Evolutionary conservation across 805 yeast genomes (phyloP).

Genomic region (Priceomyces fermenticarens): DNA sequence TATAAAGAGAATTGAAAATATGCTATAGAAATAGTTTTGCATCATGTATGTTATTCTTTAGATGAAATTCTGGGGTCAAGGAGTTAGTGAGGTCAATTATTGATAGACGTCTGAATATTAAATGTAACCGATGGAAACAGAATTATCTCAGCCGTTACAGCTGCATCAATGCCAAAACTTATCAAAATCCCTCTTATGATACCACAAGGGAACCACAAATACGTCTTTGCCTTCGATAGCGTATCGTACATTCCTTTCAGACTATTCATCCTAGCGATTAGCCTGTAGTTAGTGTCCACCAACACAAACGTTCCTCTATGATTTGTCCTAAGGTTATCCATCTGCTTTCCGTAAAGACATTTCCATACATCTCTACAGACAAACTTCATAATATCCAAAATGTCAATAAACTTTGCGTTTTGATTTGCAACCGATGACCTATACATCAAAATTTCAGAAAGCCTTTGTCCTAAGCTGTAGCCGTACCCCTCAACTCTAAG

Average conservation of each 20-base stretch:
- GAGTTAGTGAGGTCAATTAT: conserved; percentile 18
- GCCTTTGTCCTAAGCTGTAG: conserved; percentile 59
- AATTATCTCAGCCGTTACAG: conserved; percentile 61
- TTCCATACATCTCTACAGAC: conserved; percentile 93
- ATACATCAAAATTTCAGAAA: conserved; percentile 47
- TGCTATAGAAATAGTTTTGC: no score
- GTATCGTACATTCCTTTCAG: conserved; percentile 44
- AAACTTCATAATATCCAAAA: conserved; percentile 84
- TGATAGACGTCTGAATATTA: conserved; percentile 58
- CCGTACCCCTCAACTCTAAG: conserved; percentile 70
- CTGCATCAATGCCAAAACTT: conserved; percentile 64
- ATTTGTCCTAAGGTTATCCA: conserved; percentile 89
- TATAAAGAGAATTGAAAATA: no score
- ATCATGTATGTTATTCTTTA: no score
- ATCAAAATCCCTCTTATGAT: conserved; percentile 68
- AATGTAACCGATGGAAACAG: conserved; percentile 69
- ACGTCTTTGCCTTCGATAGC: conserved; percentile 41
- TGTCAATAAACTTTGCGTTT: conserved; percentile 50
- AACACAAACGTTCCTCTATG: conserved; percentile 83
- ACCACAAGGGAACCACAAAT: conserved; percentile 73
- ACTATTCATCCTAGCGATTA: conserved; percentile 50
- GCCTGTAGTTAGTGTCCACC: conserved; percentile 62
- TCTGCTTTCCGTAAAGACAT: conserved; percentile 73
- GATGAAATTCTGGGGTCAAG: no score
- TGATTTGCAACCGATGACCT: conserved; percentile 16